Base-by-base conservation (phyloP, 2,329 filamentous ascomycete species). In the Nemania abortiva region DNA sequence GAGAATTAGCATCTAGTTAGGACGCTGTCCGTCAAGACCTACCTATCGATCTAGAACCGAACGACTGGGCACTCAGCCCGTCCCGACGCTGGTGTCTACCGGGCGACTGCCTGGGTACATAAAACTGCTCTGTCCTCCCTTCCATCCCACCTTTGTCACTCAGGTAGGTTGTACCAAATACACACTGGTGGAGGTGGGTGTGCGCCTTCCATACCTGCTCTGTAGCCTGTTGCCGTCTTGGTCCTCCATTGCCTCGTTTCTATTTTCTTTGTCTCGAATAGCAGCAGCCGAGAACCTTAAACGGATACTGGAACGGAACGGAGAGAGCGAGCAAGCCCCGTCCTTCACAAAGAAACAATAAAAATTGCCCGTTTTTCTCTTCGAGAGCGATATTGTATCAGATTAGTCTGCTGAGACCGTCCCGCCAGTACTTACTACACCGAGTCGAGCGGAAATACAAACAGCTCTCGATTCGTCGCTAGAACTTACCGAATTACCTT, bases 51-150 rank as follows among this genome's bases (percentile, higher is more conserved):
- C 54, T 22, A 45, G 39, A 60, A 37, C 45, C 59, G 39, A 62
- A 45, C 52, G 24, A 56, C 65, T 68, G 65, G 54, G 55, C 65
- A 47, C 37, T 29, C 54, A 54, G 45, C n/a, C 53, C 24, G 22
- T 37, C 31, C 20, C 45, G n/a, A 11, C 45, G 34, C 31, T 50
- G 31, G 50, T 50, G 31, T 53, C 20, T 31, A 34, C 15, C 29
- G 61, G 50, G 61, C 42, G 39, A 24, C 47, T 67, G 58, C 34
- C 55, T 39, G 37, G 20, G n/a, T 60, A 60, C 47, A 54, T 59
- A 24, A 60, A 55, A 58, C 6, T 15, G n/a, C 52, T 10, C 29
- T 58, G 10, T 53, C 53, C 64, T 45, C 24, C 53, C 57, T 61
- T 7, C 53, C 20, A 1, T 55, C 57, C 37, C 34, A 45, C 52